Base-by-base conservation (phyloP, 306 rosid species). In the Citrullus mucosospermus region DNA sequence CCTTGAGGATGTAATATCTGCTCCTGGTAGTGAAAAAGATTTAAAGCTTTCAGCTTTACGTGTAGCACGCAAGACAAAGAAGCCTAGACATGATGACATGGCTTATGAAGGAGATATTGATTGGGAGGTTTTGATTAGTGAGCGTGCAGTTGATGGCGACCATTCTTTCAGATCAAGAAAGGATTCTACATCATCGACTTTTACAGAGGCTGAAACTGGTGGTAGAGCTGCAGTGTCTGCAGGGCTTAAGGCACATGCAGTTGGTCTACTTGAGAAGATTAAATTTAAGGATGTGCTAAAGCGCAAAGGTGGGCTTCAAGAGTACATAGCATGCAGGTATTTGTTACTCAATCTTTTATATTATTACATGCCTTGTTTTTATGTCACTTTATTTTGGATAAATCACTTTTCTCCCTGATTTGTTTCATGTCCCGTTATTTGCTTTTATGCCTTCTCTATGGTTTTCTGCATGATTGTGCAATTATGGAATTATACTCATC, bases 91-190 rank as follows among this genome's bases (percentile, higher is more conserved):
- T 83, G 94, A 90, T 54, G 99, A 96, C 85, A 96, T 96, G 99
- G 92, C 99, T 79, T 96, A 96, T 82, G 98, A 96, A 84, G 99
- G 97, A 84, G 99, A 96, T 89, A 96, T 91, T 80, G 97, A 93
- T 56, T 96, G 99, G 99, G 96, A 93, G 36, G 83, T 76, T 78
- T 87, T 93, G 87, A 83, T 82, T 61, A 82, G 73, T 68, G 90
- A 86, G 58, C 72, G 80, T 79, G 57, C 67, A 78, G 82, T 75
- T 56, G 88, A 88, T 58, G 75, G 84, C 82, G 90, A 89, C 14
- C 85, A 50, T 51, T 80, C 84, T 81, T 83, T 78, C 56, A 86
- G 85, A 87, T 71, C 84, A 28, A 88, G 91, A 89, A 84, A 46
- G 80, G 93, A 84, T 81, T 85, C 90, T 76, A 85, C 91, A 81